Evolutionary conservation across 2,329 filamentous ascomycete species (phyloP).

Genomic region (Gliomastix tumulicola): DNA sequence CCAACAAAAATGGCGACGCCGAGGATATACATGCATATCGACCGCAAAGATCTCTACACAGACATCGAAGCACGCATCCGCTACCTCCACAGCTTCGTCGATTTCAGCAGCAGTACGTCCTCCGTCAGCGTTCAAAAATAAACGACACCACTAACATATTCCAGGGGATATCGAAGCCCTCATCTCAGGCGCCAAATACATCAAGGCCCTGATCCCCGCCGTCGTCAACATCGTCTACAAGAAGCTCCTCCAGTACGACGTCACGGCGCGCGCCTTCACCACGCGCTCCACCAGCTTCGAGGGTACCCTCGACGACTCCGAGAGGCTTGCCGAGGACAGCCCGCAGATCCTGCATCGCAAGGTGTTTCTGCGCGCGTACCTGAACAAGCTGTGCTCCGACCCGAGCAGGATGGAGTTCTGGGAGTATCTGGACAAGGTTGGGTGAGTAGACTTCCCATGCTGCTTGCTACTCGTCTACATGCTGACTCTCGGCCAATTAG

Average conservation of each 20-base stretch:
- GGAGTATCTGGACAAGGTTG: constrained; percentile 79
- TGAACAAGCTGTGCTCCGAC: constrained; percentile 68
- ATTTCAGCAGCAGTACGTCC: constrained; percentile 61
- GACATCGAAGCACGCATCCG: constrained; percentile 61
- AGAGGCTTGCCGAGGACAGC: constrained; percentile 60
- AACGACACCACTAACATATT: no score
- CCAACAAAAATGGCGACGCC: constrained; percentile 18
- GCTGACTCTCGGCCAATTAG: no score
- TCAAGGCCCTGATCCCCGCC: constrained; percentile 74
- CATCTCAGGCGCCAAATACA: constrained; percentile 63
- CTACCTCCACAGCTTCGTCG: constrained; percentile 70
- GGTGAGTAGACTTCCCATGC: constrained; percentile 37
- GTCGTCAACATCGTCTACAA: constrained; percentile 81
- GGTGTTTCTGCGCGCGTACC: constrained; percentile 70
- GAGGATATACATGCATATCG: constrained; percentile 49
- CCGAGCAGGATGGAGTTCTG: constrained; percentile 71
- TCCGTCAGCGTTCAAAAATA: no score
- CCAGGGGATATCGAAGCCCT: constrained; percentile 67
- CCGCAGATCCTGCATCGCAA: constrained; percentile 72
- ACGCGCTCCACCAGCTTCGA: constrained; percentile 57
- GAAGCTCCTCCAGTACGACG: constrained; percentile 74
- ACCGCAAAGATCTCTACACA: constrained; percentile 65
- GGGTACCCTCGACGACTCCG: constrained; percentile 49
- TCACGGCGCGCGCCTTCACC: constrained; percentile 71
- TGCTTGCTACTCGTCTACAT: no score